A percentile compares a stretch with the other conserved stretches of the same genome.
Evolutionary conservation across 2,329 filamentous ascomycete genomes (phyloP).

Genomic region (Pseudodiploospora longispora): DNA sequence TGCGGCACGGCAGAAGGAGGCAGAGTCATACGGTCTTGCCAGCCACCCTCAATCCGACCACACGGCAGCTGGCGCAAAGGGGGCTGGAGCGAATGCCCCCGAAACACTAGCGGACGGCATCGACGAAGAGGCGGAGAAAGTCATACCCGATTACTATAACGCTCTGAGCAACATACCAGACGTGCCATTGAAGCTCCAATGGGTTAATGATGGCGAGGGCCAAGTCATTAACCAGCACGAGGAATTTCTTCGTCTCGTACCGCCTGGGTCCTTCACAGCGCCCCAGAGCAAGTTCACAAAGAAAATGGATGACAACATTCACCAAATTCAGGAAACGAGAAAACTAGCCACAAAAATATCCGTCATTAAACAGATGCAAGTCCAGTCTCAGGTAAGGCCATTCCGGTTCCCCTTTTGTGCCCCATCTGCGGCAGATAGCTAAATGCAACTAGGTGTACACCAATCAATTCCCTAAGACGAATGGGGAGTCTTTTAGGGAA

Average conservation of each 20-base stretch:
- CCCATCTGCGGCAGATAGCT: conserved; percentile 1
- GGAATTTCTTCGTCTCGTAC: conserved; percentile 72
- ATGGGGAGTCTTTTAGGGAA: conserved; percentile 81
- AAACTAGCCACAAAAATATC: conserved; percentile 95
- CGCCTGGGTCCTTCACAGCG: conserved; percentile 65
- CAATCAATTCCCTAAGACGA: conserved; percentile 97
- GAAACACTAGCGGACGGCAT: conserved; percentile 94
- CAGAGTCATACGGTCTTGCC: conserved; percentile 40
- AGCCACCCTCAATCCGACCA: conserved; percentile 31
- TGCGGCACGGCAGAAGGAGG: conserved; percentile 68
- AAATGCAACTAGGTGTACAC: conserved; percentile 64
- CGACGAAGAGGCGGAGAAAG: conserved; percentile 74
- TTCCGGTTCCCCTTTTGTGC: not conserved
- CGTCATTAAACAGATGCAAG: conserved; percentile 98
- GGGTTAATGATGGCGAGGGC: conserved; percentile 84
- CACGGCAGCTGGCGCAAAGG: conserved; percentile 33
- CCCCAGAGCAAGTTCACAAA: conserved; percentile 65
- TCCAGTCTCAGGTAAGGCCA: conserved; percentile 75
- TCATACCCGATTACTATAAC: conserved; percentile 93
- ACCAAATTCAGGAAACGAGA: conserved; percentile 91
- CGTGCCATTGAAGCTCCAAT: conserved; percentile 67
- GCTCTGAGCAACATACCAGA: conserved; percentile 79
- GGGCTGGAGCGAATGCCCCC: conserved; percentile 37
- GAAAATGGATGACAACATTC: conserved; percentile 84
- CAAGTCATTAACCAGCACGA: conserved; percentile 82